phyloP scores from a whole-genome alignment of 2,329 filamentous ascomycete genomes.

The Curvularia hawaiiensis region DNA sequence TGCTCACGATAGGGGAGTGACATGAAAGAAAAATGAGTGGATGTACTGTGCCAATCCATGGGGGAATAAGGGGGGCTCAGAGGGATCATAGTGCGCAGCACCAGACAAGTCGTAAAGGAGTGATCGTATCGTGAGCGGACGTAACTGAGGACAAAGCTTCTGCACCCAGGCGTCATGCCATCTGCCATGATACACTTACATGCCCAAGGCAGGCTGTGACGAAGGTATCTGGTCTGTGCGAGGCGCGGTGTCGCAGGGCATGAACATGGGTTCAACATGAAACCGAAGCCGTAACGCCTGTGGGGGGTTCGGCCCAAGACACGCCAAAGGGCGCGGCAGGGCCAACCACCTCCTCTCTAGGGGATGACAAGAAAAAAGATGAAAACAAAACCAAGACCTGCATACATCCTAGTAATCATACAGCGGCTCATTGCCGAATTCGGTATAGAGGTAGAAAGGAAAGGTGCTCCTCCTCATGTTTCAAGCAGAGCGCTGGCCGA shows the following conservation, averaged over 20 bases:
- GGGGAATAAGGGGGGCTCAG: background rate
- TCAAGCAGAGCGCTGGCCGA: constrained; percentile 1
- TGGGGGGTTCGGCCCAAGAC: constrained; percentile 7
- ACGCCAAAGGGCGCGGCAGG: background rate
- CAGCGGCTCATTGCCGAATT: constrained; percentile 24
- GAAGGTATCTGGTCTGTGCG: constrained; percentile 4
- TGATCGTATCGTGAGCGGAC: constrained; percentile 17
- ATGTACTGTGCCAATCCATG: constrained; percentile 14
- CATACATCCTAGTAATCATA: constrained; percentile 20
- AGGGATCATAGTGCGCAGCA: constrained; percentile 11
- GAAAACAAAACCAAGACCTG: constrained; percentile 7
- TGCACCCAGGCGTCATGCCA: background rate
- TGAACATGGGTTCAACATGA: constrained; percentile 12
- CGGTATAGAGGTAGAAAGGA: constrained; percentile 13
- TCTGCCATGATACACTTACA: background rate
- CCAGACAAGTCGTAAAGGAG: constrained; percentile 11
- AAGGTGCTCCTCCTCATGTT: constrained; percentile 5
- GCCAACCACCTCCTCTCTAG: background rate
- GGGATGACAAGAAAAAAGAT: background rate
- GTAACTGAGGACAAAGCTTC: constrained; percentile 5
- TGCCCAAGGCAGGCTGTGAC: background rate
- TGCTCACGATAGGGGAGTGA: background rate
- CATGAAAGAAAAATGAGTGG: constrained; percentile 12
- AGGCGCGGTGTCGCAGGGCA: constrained; percentile 10
- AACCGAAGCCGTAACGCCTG: constrained; percentile 24